Base-by-base conservation (phyloP, 75 land plant genomes). In the Cupressus sempervirens region DNA sequence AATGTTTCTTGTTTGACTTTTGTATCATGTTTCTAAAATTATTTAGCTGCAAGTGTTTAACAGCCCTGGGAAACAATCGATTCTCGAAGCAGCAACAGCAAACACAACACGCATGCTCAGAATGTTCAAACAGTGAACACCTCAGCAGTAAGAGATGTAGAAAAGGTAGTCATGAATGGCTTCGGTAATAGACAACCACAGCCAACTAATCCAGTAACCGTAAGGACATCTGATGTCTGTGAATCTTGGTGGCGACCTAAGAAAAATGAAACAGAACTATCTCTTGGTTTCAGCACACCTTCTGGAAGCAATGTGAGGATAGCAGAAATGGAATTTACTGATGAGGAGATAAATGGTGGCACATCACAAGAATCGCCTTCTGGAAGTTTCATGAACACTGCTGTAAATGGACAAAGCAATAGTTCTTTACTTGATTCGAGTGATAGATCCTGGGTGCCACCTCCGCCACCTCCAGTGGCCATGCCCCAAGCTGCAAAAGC, bases 401-500 rank as follows among this genome's bases (percentile, higher is more conserved):
- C 81, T 36, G 12, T 29, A 23, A 46, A 79, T 79, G 81, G 81
- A 36, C 79, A 43, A 76, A 40, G 43, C 20, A 38, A 20, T 76
- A 76, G 23, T 23, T 45, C 50, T 79, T 79, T n/a, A 30, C 81
- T 10, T 26, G 29, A n/a, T 79, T 79, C 3, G 1, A 79, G 50
- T 79, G 81, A 12, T 26, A 89, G 90, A 29, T 48, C 76, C 11
- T 94, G 96, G 96, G 88, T 93, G 18, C 96, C 96, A 36, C 96
- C 96, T 15, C 91, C 87, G 84, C 88, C 93, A 54, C 96, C 96
- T 4, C 88, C 91, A 15, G 88, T 93, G 80, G 92, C 76, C 18
- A 84, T 89, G 85, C 92, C 96, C 72, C 95, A 88, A 84, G 96
- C 96, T 84, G 92, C 91, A 46, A 88, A 73, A 45, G 96, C 96